Base-by-base conservation (phyloP, 768 basidiomycete genomes). In the Crucibulum laeve region DNA sequence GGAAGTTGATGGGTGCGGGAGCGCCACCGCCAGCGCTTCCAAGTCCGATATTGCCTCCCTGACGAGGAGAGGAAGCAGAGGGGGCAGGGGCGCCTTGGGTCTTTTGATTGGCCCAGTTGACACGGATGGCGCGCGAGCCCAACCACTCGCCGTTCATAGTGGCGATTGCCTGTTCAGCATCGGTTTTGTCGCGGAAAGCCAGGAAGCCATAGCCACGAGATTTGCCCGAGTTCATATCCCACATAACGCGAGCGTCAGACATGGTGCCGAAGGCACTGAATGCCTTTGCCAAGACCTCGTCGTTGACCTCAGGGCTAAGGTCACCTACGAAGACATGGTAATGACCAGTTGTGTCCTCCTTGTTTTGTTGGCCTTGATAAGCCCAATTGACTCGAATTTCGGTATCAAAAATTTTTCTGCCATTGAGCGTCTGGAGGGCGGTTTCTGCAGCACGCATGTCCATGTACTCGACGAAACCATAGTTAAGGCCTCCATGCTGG, bases 131-230 rank as follows among this genome's bases (percentile, higher is more conserved):
- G 48, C 96, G 83, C 23, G 92, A 92, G 38, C 96, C 96, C 26
- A 99, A 78, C 92, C 92, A 99, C 74, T 99, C 95, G 45, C 96
- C 96, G 60, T 99, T 99, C 96, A 99, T 99, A 48, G 95, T 94
- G 24, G 90, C 88, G 62, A 99, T 99, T 33, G 96, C 96, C 65
- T 98, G 96, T 64, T 99, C 96, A 24, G 96, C 96, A 57, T 99
- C 96, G 41, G 95, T 91, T 70, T 95, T 94, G 74, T 99, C 96
- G 57, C 95, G 80, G 79, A 97, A 98, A 2, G 95, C 94, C 51
- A 98, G 80, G 78, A 98, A 98, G 40, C 95, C 94, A 60, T 98
- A 97, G 32, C 95, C 95, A 57, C 95, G 87, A 58, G 87, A 91
- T 72, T 98, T 97, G 49, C 96, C 96, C 42, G 94, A 95, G 69